phyloP scores from a whole-genome alignment of 345 rosid genomes.

The Citrus trifoliata region DNA sequence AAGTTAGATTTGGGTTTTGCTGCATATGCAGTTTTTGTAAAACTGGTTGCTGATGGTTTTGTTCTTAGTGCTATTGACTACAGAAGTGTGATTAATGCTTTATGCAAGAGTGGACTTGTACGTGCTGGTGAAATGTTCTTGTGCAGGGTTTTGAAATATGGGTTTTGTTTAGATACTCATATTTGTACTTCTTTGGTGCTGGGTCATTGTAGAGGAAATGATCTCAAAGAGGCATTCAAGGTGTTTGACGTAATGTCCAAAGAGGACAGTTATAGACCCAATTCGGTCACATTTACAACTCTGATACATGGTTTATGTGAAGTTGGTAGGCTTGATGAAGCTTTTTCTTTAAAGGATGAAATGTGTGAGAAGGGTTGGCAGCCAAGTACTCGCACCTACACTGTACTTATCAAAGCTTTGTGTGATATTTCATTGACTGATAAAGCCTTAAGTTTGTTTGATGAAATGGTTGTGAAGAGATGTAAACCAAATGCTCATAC shows the following conservation, averaged over 20 bases:
- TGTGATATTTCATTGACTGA: conserved; percentile 38
- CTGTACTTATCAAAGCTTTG: conserved; percentile 41
- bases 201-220: conserved; percentile 31
- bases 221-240: conserved; percentile 26
- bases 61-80: conserved; percentile 37
- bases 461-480: conserved; percentile 39
- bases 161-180: conserved; percentile 40
- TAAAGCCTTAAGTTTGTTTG: conserved; percentile 36
- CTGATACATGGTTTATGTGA: conserved; percentile 48
- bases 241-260: conserved; percentile 48
- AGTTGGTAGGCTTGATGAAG: conserved; percentile 40
- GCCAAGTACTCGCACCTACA: conserved; percentile 42
- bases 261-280: conserved; percentile 33
- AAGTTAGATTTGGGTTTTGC: conserved; percentile 33
- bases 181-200: conserved; percentile 43
- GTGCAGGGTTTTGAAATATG: conserved; percentile 36
- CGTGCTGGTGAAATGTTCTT: conserved; percentile 42
- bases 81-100: conserved; percentile 38
- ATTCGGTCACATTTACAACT: conserved; percentile 38
- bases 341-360: conserved; percentile 36
- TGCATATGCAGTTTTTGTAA: conserved; percentile 26
- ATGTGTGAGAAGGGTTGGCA: conserved; percentile 44
- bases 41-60: conserved; percentile 43
- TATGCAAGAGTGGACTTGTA: conserved; percentile 43
- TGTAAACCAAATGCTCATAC: conserved; percentile 44